These are phyloP conservation scores for Actinidia chinensis DNA, from an alignment of 179 eudicot genomes.

Conservation along the genomic window DNA sequence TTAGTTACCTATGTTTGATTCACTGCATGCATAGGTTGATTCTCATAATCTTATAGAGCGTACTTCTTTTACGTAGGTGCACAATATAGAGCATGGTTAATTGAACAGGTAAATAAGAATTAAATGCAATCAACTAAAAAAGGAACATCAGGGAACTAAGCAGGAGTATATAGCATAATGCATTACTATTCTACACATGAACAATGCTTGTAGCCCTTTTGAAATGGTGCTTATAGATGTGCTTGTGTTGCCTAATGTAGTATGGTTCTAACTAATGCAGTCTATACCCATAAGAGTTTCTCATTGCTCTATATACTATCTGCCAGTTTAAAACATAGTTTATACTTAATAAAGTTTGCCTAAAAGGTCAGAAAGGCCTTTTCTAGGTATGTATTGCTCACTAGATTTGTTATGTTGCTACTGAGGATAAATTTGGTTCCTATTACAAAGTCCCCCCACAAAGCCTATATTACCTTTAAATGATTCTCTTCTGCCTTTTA, in stretches of 20 bases:
- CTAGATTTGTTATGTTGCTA: slow-evolving; percentile 15
- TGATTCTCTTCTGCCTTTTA: not conserved
- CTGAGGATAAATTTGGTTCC: not conserved
- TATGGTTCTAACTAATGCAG: not conserved
- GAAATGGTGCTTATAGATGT: not conserved
- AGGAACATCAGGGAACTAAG: not conserved
- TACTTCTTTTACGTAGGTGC: slow-evolving; percentile 7
- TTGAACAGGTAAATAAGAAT: not conserved
- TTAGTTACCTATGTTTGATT: slow-evolving; percentile 14
- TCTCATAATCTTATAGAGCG: not conserved
- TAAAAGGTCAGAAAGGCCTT: slow-evolving; percentile 8
- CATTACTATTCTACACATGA: not conserved
- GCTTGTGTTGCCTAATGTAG: not conserved
- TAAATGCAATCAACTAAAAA: not conserved
- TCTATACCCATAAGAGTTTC: not conserved
- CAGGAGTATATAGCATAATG: no score
- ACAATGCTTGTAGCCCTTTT: not conserved
- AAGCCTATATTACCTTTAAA: slow-evolving; percentile 4
- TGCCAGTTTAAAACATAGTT: not conserved
- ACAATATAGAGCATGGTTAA: not conserved
- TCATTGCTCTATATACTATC: not conserved
- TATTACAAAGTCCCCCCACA: no score
- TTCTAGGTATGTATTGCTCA: not conserved
- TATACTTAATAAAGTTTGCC: not conserved
- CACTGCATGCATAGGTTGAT: slow-evolving; percentile 14